Evolutionary conservation across 2,329 filamentous ascomycete species (phyloP).

Genomic region (Ophiocordyceps camponoti-leonardi): DNA sequence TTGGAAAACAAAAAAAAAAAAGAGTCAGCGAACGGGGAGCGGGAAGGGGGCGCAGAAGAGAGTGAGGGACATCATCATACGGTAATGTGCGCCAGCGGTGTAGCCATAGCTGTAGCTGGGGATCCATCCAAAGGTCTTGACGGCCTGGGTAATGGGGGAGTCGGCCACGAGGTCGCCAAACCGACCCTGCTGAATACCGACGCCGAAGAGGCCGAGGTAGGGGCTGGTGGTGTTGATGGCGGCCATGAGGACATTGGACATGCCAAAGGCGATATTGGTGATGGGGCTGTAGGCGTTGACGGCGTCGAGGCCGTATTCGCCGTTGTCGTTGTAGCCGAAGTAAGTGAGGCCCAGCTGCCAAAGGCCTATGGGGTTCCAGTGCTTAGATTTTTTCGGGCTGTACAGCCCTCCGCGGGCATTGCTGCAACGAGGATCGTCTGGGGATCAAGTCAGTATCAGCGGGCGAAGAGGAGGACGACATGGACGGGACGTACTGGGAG

Average conservation of each 20-base stretch:
- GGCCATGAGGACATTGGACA: conserved; percentile 29
- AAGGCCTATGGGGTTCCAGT: conserved; percentile 40
- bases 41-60: not conserved
- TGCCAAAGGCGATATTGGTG: conserved; percentile 18
- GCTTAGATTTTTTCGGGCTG: conserved; percentile 31
- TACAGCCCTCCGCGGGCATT: conserved; percentile 42
- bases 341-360: conserved; percentile 43
- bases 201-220: conserved; percentile 35
- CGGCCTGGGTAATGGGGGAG: conserved; percentile 36
- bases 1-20: too few species aligned
- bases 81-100: conserved; percentile 58
- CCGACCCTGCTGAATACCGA: conserved; percentile 36
- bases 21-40: conserved; percentile 1
- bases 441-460: conserved; percentile 4
- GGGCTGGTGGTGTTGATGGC: conserved; percentile 37
- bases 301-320: conserved; percentile 42
- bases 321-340: conserved; percentile 41
- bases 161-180: conserved; percentile 32
- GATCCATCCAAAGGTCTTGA: conserved; percentile 41
- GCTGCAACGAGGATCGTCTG: conserved; percentile 33
- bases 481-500: conserved; percentile 18
- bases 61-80: conserved; percentile 26
- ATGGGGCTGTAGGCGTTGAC: conserved; percentile 23
- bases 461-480: conserved; percentile 1
- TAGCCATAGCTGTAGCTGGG: conserved; percentile 61